Percentiles rank a stretch among this genome's conserved stretches.
Evolutionary conservation across 306 rosid species (phyloP).

Genomic region (Sesbania bispinosa): DNA sequence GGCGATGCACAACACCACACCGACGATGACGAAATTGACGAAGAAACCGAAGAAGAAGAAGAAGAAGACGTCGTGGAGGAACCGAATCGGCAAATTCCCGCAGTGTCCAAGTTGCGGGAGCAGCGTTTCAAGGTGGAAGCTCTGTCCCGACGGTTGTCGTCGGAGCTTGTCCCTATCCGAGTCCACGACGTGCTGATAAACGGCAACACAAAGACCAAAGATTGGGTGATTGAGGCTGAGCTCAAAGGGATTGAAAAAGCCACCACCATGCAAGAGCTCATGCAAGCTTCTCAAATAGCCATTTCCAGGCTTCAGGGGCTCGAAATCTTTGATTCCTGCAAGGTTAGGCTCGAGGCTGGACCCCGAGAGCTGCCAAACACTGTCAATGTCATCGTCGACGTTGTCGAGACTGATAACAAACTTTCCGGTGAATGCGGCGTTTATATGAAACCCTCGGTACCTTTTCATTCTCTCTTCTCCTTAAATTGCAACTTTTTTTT

Average conservation of each 20-base stretch:
- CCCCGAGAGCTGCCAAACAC: constrained; percentile 73
- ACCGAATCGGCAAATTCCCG: constrained; percentile 24
- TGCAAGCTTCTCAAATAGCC: constrained; percentile 60
- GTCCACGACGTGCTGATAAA: constrained; percentile 75
- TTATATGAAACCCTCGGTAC: constrained; percentile 75
- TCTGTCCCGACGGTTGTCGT: constrained; percentile 53
- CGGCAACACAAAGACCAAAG: constrained; percentile 85
- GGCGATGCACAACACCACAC: background rate
- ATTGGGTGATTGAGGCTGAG: constrained; percentile 72
- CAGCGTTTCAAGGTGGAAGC: constrained; percentile 51
- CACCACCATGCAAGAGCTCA: constrained; percentile 67
- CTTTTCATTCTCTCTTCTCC: background rate
- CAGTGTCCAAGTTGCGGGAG: constrained; percentile 36
- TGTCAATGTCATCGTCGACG: constrained; percentile 74
- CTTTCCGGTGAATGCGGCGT: constrained; percentile 63
- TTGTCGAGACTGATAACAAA: constrained; percentile 49
- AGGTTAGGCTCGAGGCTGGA: constrained; percentile 71
- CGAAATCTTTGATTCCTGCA: constrained; percentile 73
- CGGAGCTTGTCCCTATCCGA: constrained; percentile 58
- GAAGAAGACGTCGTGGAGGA: constrained; percentile 8
- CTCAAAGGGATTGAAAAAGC: constrained; percentile 57
- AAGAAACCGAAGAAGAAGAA: constrained; percentile 21
- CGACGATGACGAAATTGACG: constrained; percentile 28
- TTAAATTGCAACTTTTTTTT: background rate
- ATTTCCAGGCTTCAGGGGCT: constrained; percentile 61